phyloP scores from a whole-genome alignment of 2,329 filamentous ascomycete species.

The Helotiales sp. region DNA sequence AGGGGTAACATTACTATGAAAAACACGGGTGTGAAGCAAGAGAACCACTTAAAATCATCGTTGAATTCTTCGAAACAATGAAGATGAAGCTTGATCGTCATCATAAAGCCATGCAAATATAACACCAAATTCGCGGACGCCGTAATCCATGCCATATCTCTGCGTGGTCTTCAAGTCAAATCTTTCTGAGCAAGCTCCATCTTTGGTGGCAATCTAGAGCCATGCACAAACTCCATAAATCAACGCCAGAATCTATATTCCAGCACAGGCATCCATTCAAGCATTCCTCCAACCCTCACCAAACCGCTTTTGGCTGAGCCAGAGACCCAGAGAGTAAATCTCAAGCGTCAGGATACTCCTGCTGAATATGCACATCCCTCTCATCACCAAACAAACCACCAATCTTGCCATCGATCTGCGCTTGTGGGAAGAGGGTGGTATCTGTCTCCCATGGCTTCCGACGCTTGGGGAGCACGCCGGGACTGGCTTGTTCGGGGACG shows the following conservation, averaged over 20 bases:
- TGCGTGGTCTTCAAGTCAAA: neutral
- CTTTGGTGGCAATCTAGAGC: neutral
- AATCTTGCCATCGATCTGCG: constrained; percentile 34
- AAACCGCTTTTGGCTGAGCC: neutral
- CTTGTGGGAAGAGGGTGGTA: constrained; percentile 29
- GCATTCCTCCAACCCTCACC: neutral
- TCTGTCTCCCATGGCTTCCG: constrained; percentile 79
- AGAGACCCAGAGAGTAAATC: no score
- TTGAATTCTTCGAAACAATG: neutral
- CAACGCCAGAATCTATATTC: neutral
- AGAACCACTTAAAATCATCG: neutral
- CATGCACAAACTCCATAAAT: neutral
- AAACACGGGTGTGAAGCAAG: no score
- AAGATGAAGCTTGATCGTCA: neutral
- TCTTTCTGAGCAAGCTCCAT: neutral
- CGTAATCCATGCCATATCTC: neutral
- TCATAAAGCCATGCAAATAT: neutral
- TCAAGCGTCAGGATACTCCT: constrained; percentile 28
- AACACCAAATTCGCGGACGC: neutral
- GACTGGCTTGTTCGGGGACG: constrained; percentile 64
- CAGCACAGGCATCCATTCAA: neutral
- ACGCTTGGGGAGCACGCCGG: constrained; percentile 39
- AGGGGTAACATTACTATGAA: no score
- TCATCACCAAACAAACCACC: constrained; percentile 34
- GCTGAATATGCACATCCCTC: constrained; percentile 28